Conservation (phyloP, 495 filamentous ascomycete species). For the Pseudevernia furfuracea region DNA sequence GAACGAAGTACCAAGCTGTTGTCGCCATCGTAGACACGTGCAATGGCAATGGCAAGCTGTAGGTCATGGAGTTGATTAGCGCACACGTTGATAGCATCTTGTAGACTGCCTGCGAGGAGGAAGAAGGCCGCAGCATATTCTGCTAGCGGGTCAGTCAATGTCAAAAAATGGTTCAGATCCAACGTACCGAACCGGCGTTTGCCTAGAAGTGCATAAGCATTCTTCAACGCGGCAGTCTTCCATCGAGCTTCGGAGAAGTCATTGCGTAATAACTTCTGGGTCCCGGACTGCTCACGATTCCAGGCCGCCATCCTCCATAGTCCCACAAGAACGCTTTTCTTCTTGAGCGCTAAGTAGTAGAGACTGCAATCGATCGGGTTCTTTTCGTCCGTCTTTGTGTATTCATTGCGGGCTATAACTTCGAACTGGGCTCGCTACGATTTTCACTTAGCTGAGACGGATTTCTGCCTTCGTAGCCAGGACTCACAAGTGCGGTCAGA, state of each 20-base stretch:
- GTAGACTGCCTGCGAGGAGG: slow-evolving; percentile 75
- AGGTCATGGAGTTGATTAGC: slow-evolving; percentile 76
- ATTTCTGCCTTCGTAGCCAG: not conserved
- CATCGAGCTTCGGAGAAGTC: slow-evolving; percentile 81
- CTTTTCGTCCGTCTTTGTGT: slow-evolving; percentile 76
- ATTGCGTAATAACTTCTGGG: slow-evolving; percentile 68
- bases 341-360: slow-evolving; percentile 82
- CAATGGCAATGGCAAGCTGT: slow-evolving; percentile 85
- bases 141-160: not conserved
- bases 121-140: slow-evolving; percentile 97
- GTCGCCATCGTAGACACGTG: slow-evolving; percentile 84
- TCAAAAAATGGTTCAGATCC: not conserved
- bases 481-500: slow-evolving; percentile 61
- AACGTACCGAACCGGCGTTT: slow-evolving; percentile 60
- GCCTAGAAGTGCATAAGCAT: slow-evolving; percentile 92
- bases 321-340: slow-evolving; percentile 85
- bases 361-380: slow-evolving; percentile 92
- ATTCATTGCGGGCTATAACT: slow-evolving; percentile 82
- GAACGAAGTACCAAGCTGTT: slow-evolving; percentile 63
- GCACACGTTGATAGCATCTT: slow-evolving; percentile 79
- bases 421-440: slow-evolving; percentile 72
- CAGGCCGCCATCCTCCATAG: slow-evolving; percentile 94
- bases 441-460: slow-evolving; percentile 25
- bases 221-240: slow-evolving; percentile 88
- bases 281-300: slow-evolving; percentile 77